Evolutionary conservation across 1,284 basidiomycete species (phyloP), one percentile per base, ranked within the genome.

Genomic region (Heimioporus retisporus): DNA sequence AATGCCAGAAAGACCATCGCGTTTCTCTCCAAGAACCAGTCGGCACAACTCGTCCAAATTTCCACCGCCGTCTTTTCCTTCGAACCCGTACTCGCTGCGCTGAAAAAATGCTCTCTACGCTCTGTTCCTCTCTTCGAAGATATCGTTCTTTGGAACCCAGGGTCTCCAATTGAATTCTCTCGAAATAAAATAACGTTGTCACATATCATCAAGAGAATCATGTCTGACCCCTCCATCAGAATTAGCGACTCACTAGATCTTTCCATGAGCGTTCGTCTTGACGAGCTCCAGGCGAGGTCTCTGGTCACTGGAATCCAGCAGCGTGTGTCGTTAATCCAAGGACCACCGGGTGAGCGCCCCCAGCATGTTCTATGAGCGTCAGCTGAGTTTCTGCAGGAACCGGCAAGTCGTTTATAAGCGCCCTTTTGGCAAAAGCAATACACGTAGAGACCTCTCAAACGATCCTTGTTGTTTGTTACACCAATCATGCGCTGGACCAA

Each of bases 321-420:
- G 64, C 76, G 73, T 6, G 78, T 91, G 3, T 86, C 89, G 0
- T 71, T 91, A 10, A 88, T 91, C 11, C 90, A 91, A 75, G 90
- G 90, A 0, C 90, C 90, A 0, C 90, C 90, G 44, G 90, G 90
- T 89, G 71, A 59, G 81, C 18, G 16, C 23, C 28, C 19, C 15
- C 21, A 23, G 48, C 42, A 8, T 21, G 19, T 6, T 44, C 16
- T 14, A 28, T 7, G 50, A 44, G 56, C 14, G 13, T 23, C 55
- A 10, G 46, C 56, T 70, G 6, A 21, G 4, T 31, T 23, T 23
- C 31, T 54, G 58, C 42, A 91, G 90, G 90, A 0, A 92, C 90
- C 0, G 90, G 90, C 0, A 91, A 91, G 68, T 90, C 89, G 0
- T 90, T 90, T 69, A 87, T 92, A 53, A 90, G 90, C 1, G 84